Evolutionary conservation across 139 green algal genomes (phyloP).

Genomic region (Chlorella sp.): DNA sequence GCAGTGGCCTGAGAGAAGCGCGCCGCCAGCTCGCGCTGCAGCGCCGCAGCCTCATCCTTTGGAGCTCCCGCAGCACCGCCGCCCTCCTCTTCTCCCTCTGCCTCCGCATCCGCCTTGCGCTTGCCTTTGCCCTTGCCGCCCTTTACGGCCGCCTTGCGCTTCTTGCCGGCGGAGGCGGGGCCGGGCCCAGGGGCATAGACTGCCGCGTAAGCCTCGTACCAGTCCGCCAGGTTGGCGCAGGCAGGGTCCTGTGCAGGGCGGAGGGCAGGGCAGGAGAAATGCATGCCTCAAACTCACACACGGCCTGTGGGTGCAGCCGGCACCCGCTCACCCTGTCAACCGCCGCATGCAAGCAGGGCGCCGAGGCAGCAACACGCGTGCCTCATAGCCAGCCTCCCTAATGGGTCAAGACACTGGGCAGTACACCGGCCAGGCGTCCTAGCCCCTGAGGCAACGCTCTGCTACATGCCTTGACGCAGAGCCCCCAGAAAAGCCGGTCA

Average conservation of each 20-base stretch:
- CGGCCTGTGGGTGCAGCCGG: too few relatives aligned
- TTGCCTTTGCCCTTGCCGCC: conserved; percentile 1
- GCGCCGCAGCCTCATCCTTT: not conserved
- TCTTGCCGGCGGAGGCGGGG: not conserved
- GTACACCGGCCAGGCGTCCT: not conserved
- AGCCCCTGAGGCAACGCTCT: too few relatives aligned
- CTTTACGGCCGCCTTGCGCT: conserved; percentile 1
- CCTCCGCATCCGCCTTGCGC: not conserved
- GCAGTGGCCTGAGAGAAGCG: conserved; percentile 55
- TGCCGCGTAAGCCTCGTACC: conserved; percentile 52
- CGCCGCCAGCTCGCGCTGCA: conserved; percentile 37
- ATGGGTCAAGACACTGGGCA: too few relatives aligned
- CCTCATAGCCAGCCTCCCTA: too few relatives aligned
- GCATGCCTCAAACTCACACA: too few relatives aligned
- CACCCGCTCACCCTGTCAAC: too few relatives aligned
- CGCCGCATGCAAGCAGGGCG: too few relatives aligned
- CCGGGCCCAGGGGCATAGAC: not conserved
- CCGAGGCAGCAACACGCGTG: too few relatives aligned
- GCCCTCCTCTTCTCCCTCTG: too few relatives aligned
- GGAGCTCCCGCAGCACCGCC: not conserved
- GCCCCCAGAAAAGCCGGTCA: too few relatives aligned
- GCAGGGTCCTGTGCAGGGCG: conserved; percentile 40
- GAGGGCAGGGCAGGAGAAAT: too few relatives aligned
- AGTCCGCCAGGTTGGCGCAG: conserved; percentile 57
- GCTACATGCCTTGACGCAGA: too few relatives aligned